These are phyloP conservation scores for Citrullus colocynthis DNA, from an alignment of 306 rosid genomes.

Conservation along the genomic window DNA sequence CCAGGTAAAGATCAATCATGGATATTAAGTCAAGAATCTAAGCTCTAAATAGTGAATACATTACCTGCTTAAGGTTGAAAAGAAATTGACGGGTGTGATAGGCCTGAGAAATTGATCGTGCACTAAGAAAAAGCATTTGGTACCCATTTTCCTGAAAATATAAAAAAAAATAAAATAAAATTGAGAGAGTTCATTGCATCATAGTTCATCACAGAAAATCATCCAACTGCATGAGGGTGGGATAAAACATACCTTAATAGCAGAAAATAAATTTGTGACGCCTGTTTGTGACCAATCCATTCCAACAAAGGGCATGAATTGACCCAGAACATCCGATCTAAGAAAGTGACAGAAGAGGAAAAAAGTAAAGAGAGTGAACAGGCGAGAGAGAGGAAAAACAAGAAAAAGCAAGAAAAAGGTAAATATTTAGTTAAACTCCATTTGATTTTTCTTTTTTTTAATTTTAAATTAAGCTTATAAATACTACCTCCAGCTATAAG, in stretches of 20 bases:
- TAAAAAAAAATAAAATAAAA: not conserved
- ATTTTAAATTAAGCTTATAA: too few species aligned
- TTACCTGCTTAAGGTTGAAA: slow-evolving; percentile 84
- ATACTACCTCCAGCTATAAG: too few species aligned
- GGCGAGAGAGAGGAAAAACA: not conserved
- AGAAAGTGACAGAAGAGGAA: slow-evolving; percentile 14
- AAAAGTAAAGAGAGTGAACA: not conserved
- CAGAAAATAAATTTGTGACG: slow-evolving; percentile 88
- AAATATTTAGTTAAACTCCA: not conserved
- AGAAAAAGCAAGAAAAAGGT: not conserved
- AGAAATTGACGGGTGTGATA: slow-evolving; percentile 74
- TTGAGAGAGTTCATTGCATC: not conserved
- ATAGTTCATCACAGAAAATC: not conserved
- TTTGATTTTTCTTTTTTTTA: too few species aligned
- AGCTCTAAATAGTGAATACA: slow-evolving; percentile 13
- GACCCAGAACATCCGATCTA: slow-evolving; percentile 99
- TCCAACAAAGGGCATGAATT: slow-evolving; percentile 99
- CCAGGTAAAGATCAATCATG: slow-evolving; percentile 6
- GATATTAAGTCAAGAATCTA: slow-evolving; percentile 9
- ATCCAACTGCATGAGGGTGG: slow-evolving; percentile 10
- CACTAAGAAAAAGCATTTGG: slow-evolving; percentile 90
- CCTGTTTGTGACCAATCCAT: slow-evolving; percentile 98
- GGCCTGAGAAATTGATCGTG: slow-evolving; percentile 95
- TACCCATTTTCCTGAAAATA: slow-evolving; percentile 83
- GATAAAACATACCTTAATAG: slow-evolving; percentile 66